These are phyloP conservation scores for Aegilops longissima DNA, from an alignment of 176 grass and related monocot genomes.

Conservation along the genomic window DNA sequence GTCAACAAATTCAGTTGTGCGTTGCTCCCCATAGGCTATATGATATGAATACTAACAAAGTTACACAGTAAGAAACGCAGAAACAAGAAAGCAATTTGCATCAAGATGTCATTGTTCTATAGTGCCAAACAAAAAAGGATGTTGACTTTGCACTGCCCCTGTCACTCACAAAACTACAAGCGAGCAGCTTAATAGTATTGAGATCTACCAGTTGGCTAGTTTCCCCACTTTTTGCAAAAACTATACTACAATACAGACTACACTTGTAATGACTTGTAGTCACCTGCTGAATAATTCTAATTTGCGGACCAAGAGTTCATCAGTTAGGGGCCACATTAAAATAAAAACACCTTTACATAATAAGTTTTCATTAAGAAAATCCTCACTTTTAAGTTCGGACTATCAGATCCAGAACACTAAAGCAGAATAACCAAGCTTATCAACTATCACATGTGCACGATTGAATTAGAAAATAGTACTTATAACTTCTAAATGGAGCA, in stretches of 20 bases:
- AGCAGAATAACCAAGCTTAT: not conserved
- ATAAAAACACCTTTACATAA: not conserved
- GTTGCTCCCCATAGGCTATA: too few species aligned
- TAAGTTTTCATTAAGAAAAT: not conserved
- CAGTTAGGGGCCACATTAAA: not conserved
- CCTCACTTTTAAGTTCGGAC: not conserved
- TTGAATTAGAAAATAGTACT: too few species aligned
- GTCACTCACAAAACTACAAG: not conserved
- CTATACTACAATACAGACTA: not conserved
- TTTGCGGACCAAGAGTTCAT: not conserved
- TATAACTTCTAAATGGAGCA: too few species aligned
- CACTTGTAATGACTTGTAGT: not conserved
- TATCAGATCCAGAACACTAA: not conserved
- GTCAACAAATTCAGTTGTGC: too few species aligned
- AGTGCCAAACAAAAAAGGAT: not conserved
- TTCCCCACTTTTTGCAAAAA: not conserved
- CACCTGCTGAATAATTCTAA: not conserved
- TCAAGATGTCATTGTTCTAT: not conserved
- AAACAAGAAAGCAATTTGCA: too few species aligned
- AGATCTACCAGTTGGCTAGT: not conserved
- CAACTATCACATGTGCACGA: too few species aligned
- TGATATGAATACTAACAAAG: too few species aligned
- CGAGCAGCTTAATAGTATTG: not conserved
- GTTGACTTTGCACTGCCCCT: constrained; percentile 7
- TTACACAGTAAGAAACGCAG: too few species aligned